Conservation (phyloP, 106 monocot species). For the Ottelia alismoides region DNA sequence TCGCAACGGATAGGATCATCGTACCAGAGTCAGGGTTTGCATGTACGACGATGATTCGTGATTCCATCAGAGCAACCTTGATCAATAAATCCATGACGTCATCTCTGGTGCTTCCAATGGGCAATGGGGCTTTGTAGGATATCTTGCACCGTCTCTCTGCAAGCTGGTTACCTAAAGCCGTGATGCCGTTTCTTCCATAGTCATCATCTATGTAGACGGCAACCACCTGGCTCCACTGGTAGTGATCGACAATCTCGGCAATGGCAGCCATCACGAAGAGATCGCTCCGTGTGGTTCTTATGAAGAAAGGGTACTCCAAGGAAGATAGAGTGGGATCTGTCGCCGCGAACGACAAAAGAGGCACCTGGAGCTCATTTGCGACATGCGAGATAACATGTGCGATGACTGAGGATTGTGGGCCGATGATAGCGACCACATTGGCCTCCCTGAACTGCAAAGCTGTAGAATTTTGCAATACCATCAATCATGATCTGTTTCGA, state of each 20-base stretch:
- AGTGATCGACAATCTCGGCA: slow-evolving; percentile 42
- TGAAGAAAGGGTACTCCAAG: slow-evolving; percentile 53
- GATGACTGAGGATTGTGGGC: slow-evolving; percentile 59
- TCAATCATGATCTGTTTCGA: neutral
- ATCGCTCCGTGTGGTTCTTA: slow-evolving; percentile 51
- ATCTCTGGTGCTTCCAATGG: neutral
- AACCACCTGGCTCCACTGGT: slow-evolving; percentile 31
- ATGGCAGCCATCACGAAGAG: slow-evolving; percentile 69
- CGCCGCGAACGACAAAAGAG: slow-evolving; percentile 67
- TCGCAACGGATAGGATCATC: slow-evolving; percentile 42
- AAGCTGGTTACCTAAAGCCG: slow-evolving; percentile 5
- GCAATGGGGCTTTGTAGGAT: slow-evolving; percentile 2
- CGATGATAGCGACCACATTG: slow-evolving; percentile 50
- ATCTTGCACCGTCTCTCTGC: slow-evolving; percentile 5
- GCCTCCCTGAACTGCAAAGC: slow-evolving; percentile 41
- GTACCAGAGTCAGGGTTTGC: slow-evolving; percentile 16
- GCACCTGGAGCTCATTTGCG: slow-evolving; percentile 40
- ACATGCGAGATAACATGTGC: slow-evolving; percentile 57
- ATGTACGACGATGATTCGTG: slow-evolving; percentile 9
- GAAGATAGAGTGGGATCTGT: slow-evolving; percentile 72
- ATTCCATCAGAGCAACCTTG: slow-evolving; percentile 3
- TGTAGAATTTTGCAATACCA: slow-evolving; percentile 13
- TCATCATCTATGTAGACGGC: slow-evolving; percentile 6
- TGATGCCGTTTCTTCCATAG: slow-evolving; percentile 8
- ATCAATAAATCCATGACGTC: slow-evolving; percentile 5